Percentiles rank a stretch among this genome's conserved stretches.
These are phyloP conservation scores for Hippophae tibetana DNA, from an alignment of 306 rosid genomes.

Conservation along the genomic window DNA sequence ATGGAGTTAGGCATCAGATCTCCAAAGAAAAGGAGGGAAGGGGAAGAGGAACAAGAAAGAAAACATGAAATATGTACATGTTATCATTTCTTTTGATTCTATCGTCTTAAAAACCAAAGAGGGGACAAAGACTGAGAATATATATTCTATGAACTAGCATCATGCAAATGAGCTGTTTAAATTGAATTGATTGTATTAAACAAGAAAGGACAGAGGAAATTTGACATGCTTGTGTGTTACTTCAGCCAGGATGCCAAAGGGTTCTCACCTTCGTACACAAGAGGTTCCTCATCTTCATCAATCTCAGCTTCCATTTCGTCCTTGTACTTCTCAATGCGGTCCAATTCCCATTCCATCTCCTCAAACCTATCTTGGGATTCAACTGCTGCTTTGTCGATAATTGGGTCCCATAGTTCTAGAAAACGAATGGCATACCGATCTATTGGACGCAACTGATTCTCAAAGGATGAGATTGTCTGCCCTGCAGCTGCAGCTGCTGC, in stretches of 20 bases:
- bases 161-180: not conserved
- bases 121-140: no score
- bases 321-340: constrained; percentile 88
- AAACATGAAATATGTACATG: no score
- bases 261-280: constrained; percentile 87
- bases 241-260: not conserved
- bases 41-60: no score
- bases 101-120: no score
- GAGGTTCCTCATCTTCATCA: constrained; percentile 98
- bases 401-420: constrained; percentile 95
- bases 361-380: constrained; percentile 81
- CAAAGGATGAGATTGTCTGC: constrained; percentile 77
- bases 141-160: no score
- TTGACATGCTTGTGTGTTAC: not conserved
- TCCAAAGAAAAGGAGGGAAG: no score
- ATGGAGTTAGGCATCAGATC: constrained; percentile 10
- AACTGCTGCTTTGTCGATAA: constrained; percentile 71
- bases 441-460: constrained; percentile 77
- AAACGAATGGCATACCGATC: constrained; percentile 92
- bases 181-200: not conserved
- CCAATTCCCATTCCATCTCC: constrained; percentile 98
- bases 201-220: no score
- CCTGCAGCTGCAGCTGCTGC: constrained; percentile 95
- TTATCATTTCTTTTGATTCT: no score
- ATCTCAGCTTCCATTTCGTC: constrained; percentile 99